Percentiles rank a stretch among this genome's conserved stretches.
phyloP scores from a whole-genome alignment of 2,329 filamentous ascomycete genomes.

The Arthrobotrys sphaeroides region DNA sequence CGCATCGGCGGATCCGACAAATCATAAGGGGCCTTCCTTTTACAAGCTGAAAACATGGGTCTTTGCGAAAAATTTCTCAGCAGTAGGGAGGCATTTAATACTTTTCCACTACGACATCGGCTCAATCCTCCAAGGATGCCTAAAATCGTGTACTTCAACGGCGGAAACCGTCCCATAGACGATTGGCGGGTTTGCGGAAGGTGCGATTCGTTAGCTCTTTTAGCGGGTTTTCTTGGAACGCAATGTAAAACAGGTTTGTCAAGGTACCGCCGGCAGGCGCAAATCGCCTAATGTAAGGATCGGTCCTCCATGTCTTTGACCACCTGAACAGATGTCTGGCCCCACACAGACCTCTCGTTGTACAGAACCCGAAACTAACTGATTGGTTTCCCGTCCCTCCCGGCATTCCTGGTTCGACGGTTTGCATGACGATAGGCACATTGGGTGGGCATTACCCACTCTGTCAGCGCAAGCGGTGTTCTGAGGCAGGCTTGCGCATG shows the following conservation, averaged over 20 bases:
- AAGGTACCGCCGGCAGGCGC: slow-evolving; percentile 51
- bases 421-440: slow-evolving; percentile 53
- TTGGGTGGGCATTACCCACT: slow-evolving; percentile 26
- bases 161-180: slow-evolving; percentile 32
- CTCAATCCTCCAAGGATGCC: slow-evolving; percentile 49
- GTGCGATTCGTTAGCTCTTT: slow-evolving; percentile 32
- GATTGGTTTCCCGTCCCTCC: slow-evolving; percentile 44
- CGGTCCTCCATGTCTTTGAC: slow-evolving; percentile 22
- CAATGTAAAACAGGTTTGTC: slow-evolving; percentile 35
- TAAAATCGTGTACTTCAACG: slow-evolving; percentile 31
- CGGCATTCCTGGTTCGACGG: slow-evolving; percentile 2
- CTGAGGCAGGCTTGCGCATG: slow-evolving; percentile 11
- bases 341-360: slow-evolving; percentile 17
- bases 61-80: slow-evolving; percentile 8
- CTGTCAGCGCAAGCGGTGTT: slow-evolving; percentile 24
- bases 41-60: slow-evolving; percentile 10
- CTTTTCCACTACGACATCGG: neutral
- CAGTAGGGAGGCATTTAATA: slow-evolving; percentile 37
- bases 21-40: neutral
- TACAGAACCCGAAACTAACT: slow-evolving; percentile 18
- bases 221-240: slow-evolving; percentile 32
- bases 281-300: slow-evolving; percentile 54
- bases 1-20: slow-evolving; percentile 38
- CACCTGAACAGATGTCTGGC: slow-evolving; percentile 16
- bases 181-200: slow-evolving; percentile 50